Evolutionary conservation across 768 basidiomycete species (phyloP), one percentile per base, ranked within the genome.

Genomic region (Crepidotus variabilis): DNA sequence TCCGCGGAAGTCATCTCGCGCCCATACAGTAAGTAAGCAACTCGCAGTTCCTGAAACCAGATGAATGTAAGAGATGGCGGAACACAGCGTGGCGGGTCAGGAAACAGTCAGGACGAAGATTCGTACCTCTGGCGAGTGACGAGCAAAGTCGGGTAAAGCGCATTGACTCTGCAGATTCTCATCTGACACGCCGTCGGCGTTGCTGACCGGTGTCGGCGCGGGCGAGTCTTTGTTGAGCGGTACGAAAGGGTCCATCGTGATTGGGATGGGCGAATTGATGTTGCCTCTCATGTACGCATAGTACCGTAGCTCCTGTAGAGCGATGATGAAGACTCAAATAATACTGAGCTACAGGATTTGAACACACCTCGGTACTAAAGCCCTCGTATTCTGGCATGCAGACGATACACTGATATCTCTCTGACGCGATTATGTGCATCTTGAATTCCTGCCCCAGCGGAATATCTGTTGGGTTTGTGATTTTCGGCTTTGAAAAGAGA

Each of bases 111-210:
- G 49, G 2, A 2, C 33, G 13, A 28, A 32, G 45, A 36, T 50
- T 43, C 56, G 48, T 52, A 81, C 82, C 77, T 83, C 82, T 60
- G 79, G 74, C 50, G 78, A 77, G 57, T 81, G 81, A 51, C 72
- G 70, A 6, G 70, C 66, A 54, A 70, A 81, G 49, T 63, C 67
- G 13, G 69, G 67, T 24, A 72, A 66, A 2, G 75, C 64, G 35
- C 63, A 70, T 55, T 81, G 72, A 56, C 63, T 67, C 62, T 76
- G 65, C 36, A 76, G 33, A 0, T 63, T 67, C 1, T 79, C 79
- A 6, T 58, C 67, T 32, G 5, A 53, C 6, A 45, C 32, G 18
- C 35, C n/a, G 22, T 33, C 3, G 8, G 45, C 4, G 55, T 18
- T 21, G 53, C 49, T 4, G 54, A 23, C 21, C 1, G 54, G 2